phyloP scores from a whole-genome alignment of 2,329 filamentous ascomycete genomes.

The Blumeria hordei region DNA sequence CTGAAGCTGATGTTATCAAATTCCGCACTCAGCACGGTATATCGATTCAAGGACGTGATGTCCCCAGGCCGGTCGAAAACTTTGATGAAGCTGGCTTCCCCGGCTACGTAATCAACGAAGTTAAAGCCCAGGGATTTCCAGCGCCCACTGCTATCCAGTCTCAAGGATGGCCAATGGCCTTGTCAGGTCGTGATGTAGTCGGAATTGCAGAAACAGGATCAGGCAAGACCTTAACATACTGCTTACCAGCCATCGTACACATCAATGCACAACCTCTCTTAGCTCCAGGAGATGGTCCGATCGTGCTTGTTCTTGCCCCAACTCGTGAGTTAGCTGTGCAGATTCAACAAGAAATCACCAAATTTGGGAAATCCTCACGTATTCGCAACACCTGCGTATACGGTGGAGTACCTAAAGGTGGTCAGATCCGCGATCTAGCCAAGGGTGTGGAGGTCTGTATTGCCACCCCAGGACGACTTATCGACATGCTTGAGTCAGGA shows the following conservation, averaged over 20 bases:
- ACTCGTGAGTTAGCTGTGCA: slow-evolving; percentile 96
- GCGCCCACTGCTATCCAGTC: slow-evolving; percentile 91
- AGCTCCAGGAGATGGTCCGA: slow-evolving; percentile 82
- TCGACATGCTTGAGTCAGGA: slow-evolving; percentile 94
- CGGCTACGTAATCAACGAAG: slow-evolving; percentile 89
- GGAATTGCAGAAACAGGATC: slow-evolving; percentile 98
- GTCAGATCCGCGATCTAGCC: slow-evolving; percentile 83
- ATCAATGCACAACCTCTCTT: slow-evolving; percentile 97
- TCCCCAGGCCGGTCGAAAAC: slow-evolving; percentile 84
- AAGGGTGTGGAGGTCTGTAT: slow-evolving; percentile 97
- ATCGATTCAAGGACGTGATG: slow-evolving; percentile 50
- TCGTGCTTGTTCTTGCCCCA: slow-evolving; percentile 84
- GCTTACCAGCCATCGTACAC: slow-evolving; percentile 91
- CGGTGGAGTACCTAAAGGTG: slow-evolving; percentile 93
- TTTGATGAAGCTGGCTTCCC: slow-evolving; percentile 98
- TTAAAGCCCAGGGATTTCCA: slow-evolving; percentile 92
- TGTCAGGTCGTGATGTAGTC: slow-evolving; percentile 91
- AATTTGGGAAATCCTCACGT: slow-evolving; percentile 92
- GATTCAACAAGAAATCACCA: slow-evolving; percentile 96
- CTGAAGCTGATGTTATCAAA: slow-evolving; percentile 56
- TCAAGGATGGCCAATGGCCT: slow-evolving; percentile 96
- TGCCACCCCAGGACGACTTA: slow-evolving; percentile 88
- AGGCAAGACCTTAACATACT: slow-evolving; percentile 97
- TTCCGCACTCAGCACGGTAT: slow-evolving; percentile 77
- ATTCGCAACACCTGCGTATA: slow-evolving; percentile 98